Evolutionary conservation across 768 basidiomycete genomes (phyloP), one percentile per base, ranked within the genome.

Genomic region (Grammothele lineata): DNA sequence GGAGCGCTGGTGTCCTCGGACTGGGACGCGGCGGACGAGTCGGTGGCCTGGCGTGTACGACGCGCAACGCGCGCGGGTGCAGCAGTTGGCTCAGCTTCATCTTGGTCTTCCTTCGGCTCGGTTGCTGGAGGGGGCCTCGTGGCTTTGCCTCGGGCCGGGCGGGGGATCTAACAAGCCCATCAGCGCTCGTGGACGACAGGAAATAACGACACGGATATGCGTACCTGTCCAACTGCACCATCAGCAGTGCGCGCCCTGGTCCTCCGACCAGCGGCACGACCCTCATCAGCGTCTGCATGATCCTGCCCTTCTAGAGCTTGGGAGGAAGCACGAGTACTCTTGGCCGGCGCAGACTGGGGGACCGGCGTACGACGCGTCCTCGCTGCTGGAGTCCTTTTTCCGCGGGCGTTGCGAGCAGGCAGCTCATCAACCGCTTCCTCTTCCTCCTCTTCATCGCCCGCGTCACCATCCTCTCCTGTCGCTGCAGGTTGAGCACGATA

Each of bases 41-140:
- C 51, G 22, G 44, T 55, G 43, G 40, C 42, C 43, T 60, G 45
- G 15, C 65, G 57, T 3, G 62, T 60, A 26, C 60, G 62, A 5
- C 61, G 60, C 14, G 40, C 50, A 15, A 53, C n/a, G 37, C 53
- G 51, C 1, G 50, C 32, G 10, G 48, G 44, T 9, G 34, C 30
- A 15, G 44, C 37, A 6, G 51, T 43, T 18, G 49, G 17, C 32
- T 37, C 30, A n/a, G 33, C 24, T 18, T 53, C 57, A 10, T 49
- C 41, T 17, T 50, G 40, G 26, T 42, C 42, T 12, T 37, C 48
- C 15, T 33, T 36, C 4, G 53, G 41, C 39, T 50, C 47, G 11
- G 38, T 34, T 1, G 10, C n/a, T 12, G 43, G 36, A 2, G 36
- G 19, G 11, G 45, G 21, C 26, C 43, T 39, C 12, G 41, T 17